Conservation (phyloP, 2,329 filamentous ascomycete species). For the Sclerotinia sclerotiorum region DNA sequence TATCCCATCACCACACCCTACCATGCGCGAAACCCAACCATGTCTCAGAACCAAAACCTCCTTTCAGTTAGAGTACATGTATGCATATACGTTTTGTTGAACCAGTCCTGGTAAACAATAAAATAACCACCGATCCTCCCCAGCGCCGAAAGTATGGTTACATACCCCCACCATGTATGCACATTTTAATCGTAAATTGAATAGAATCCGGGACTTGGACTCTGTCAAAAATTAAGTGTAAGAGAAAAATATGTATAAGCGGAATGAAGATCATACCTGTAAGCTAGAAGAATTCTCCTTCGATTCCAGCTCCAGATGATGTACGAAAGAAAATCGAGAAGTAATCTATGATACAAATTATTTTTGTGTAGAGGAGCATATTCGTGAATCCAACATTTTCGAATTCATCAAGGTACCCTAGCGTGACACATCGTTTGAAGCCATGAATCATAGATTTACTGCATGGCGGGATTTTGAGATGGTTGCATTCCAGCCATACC, state of each 20-base stretch:
- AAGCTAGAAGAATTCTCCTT: not conserved
- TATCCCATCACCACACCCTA: not conserved
- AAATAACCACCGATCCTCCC: not conserved
- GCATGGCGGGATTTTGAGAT: conserved; percentile 8
- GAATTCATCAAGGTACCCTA: not conserved
- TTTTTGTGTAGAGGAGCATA: not conserved
- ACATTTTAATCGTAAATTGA: not conserved
- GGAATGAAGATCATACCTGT: not conserved
- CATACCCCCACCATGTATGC: not conserved
- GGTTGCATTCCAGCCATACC: conserved; percentile 13
- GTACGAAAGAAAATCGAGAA: not conserved
- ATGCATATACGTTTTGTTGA: conserved; percentile 12
- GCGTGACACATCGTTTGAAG: not conserved
- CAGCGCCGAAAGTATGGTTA: not conserved
- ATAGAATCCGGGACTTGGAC: not conserved
- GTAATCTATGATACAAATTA: not conserved
- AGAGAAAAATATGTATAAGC: not conserved
- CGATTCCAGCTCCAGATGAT: not conserved
- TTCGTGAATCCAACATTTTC: not conserved
- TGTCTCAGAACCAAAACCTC: not conserved
- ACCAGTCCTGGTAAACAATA: not conserved
- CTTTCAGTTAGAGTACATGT: not conserved
- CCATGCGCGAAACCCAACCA: not conserved
- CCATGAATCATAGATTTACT: not conserved
- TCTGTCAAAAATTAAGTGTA: not conserved